phyloP scores from a whole-genome alignment of 805 yeast genomes.

The Kodamaea restingae region DNA sequence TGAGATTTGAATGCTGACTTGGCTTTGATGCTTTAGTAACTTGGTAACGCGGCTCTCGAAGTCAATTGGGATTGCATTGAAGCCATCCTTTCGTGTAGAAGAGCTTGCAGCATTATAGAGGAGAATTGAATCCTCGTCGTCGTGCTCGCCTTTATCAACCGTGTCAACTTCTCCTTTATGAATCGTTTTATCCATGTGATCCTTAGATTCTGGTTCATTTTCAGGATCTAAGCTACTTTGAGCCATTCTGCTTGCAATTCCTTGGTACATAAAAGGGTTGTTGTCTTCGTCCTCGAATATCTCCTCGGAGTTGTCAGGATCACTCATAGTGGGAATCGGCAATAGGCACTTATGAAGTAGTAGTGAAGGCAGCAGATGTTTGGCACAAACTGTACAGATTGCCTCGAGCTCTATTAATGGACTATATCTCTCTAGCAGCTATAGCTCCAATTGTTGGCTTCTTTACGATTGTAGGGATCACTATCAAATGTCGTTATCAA shows the following conservation, averaged over 20 bases:
- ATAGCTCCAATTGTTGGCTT: no score
- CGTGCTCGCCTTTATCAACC: slow-evolving; percentile 6
- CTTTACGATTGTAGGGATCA: no score
- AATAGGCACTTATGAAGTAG: no score
- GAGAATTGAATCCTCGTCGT: slow-evolving; percentile 27
- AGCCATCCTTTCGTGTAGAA: slow-evolving; percentile 10
- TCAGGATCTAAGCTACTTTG: slow-evolving; percentile 4
- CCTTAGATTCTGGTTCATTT: neutral
- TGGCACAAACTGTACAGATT: no score
- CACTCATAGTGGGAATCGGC: neutral
- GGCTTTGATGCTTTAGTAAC: slow-evolving; percentile 27
- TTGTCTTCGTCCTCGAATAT: slow-evolving; percentile 30
- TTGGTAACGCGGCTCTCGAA: slow-evolving; percentile 35
- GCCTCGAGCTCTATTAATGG: neutral
- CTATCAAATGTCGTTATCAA: no score
- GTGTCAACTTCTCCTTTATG: neutral
- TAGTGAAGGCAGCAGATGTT: no score
- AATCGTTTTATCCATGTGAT: no score
- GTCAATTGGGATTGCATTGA: slow-evolving; percentile 28
- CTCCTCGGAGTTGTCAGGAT: slow-evolving; percentile 1
- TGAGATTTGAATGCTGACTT: slow-evolving; percentile 43
- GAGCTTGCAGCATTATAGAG: slow-evolving; percentile 22
- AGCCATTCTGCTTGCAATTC: slow-evolving; percentile 22
- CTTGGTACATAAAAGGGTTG: slow-evolving; percentile 33
- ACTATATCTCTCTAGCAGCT: neutral